These are phyloP conservation scores for Solanum chmielewskii DNA, from an alignment of 257 asterid genomes.

Conservation along the genomic window DNA sequence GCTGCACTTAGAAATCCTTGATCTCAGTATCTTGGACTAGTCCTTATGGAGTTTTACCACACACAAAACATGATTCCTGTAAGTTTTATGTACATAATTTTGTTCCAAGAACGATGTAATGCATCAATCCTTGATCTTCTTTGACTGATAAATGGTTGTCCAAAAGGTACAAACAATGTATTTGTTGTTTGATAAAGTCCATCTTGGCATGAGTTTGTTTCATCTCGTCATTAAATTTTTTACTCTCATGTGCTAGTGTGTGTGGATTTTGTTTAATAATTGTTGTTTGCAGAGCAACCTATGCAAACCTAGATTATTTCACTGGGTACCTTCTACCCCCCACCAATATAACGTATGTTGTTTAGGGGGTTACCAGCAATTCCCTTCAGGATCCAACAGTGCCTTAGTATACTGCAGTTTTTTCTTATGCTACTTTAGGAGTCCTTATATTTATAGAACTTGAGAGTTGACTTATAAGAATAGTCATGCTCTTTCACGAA, in stretches of 20 bases:
- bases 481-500: too few species aligned
- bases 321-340: neutral
- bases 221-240: neutral
- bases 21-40: neutral
- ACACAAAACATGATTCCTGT: neutral
- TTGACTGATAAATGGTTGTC: neutral
- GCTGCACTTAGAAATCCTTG: constrained; percentile 79
- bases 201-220: neutral
- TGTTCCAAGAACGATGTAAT: neutral
- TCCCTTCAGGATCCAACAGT: too few species aligned
- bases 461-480: too few species aligned
- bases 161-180: neutral
- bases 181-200: neutral
- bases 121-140: neutral
- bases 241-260: neutral
- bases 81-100: neutral
- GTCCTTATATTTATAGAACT: too few species aligned
- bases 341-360: too few species aligned
- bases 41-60: neutral
- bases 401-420: too few species aligned
- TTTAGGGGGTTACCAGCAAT: too few species aligned
- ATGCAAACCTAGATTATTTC: neutral
- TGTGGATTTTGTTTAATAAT: neutral
- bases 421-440: too few species aligned
- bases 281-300: neutral